Evolutionary conservation across 345 rosid species (phyloP).

Genomic region (Brassica nigra): DNA sequence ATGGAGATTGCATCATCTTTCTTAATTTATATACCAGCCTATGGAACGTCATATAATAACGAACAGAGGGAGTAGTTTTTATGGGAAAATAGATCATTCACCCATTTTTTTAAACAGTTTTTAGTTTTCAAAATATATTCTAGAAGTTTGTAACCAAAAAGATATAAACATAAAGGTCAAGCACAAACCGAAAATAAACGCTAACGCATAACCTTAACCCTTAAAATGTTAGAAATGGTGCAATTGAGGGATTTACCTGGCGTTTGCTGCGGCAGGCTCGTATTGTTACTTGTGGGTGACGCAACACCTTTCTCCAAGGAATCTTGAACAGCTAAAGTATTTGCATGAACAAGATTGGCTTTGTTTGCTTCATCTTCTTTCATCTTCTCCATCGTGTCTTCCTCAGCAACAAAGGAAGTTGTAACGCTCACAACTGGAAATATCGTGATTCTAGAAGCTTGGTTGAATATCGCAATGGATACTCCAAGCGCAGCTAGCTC

Average conservation of each 20-base stretch:
- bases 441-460: neutral
- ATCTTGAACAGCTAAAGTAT: neutral
- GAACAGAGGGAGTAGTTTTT: too few species aligned
- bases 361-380: neutral
- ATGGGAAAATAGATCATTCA: neutral
- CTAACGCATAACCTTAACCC: neutral
- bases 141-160: neutral
- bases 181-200: neutral
- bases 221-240: neutral
- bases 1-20: too few species aligned
- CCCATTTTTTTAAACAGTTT: neutral
- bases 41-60: too few species aligned
- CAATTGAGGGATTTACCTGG: neutral
- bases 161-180: neutral
- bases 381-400: conserved; percentile 1
- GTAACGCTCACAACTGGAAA: neutral
- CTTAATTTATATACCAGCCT: too few species aligned
- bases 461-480: neutral
- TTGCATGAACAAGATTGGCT: neutral
- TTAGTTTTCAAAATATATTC: neutral
- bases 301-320: neutral
- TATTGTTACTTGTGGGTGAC: neutral
- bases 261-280: neutral
- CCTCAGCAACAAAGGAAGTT: neutral
- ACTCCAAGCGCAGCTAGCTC: neutral